phyloP scores from a whole-genome alignment of 2,329 filamentous ascomycete genomes.

The Didymosphaeria variabile region DNA sequence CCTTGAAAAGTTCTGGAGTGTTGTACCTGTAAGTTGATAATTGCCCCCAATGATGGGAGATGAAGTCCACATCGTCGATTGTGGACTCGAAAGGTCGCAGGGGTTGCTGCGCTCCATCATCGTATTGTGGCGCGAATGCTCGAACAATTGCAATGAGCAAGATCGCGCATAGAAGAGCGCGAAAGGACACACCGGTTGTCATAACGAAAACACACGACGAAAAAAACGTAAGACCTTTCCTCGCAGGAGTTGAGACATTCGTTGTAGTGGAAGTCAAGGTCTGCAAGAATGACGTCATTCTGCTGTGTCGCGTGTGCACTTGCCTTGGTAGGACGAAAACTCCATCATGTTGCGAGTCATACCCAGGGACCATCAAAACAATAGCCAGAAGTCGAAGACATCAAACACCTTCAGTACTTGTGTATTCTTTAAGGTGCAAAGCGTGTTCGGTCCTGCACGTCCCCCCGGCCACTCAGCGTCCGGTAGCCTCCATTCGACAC shows the following conservation, averaged over 20 bases:
- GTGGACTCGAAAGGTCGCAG: constrained; percentile 20
- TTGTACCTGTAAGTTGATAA: constrained; percentile 60
- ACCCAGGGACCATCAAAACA: background rate
- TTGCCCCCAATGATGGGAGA: constrained; percentile 58
- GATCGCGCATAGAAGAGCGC: background rate
- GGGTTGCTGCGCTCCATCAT: constrained; percentile 9
- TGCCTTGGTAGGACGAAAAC: background rate
- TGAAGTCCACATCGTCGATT: constrained; percentile 43
- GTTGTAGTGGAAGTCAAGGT: background rate
- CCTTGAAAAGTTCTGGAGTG: constrained; percentile 56
- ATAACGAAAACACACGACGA: background rate
- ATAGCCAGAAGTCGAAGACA: no score
- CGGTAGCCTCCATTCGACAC: background rate
- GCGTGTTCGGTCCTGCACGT: background rate
- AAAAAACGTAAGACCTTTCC: background rate
- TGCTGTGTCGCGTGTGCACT: background rate
- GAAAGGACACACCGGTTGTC: background rate
- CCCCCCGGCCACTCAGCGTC: background rate
- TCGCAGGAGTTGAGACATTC: background rate
- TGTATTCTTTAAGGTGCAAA: background rate
- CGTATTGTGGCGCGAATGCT: background rate
- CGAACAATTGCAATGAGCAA: background rate
- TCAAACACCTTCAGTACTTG: no score
- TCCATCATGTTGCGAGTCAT: background rate
- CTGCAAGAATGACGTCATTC: constrained; percentile 1